These are phyloP conservation scores for Ophiocordyceps camponoti-leonardi DNA, from an alignment of 2,329 filamentous ascomycete species.

Conservation along the genomic window DNA sequence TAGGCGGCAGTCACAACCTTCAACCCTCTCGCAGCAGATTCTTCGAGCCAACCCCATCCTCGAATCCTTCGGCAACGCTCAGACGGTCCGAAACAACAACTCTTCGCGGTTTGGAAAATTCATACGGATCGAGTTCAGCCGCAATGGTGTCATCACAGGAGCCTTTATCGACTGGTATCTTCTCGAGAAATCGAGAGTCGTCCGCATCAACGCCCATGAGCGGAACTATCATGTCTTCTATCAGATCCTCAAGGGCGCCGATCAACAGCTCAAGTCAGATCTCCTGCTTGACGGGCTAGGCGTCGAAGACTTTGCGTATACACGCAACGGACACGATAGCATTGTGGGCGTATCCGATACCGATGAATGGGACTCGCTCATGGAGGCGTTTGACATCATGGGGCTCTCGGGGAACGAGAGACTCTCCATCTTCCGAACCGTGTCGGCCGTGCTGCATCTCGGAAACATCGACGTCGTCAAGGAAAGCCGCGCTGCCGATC, in stretches of 20 bases:
- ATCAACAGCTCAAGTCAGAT: slow-evolving; percentile 52
- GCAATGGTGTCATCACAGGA: slow-evolving; percentile 76
- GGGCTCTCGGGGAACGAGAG: slow-evolving; percentile 80
- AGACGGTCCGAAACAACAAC: slow-evolving; percentile 96
- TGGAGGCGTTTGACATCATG: slow-evolving; percentile 93
- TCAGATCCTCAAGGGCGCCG: slow-evolving; percentile 76
- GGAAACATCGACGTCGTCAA: slow-evolving; percentile 84
- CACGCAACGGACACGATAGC: slow-evolving; percentile 74
- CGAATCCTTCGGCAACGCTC: slow-evolving; percentile 94
- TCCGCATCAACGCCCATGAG: slow-evolving; percentile 72
- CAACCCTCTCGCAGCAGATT: slow-evolving; percentile 91
- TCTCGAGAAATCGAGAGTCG: slow-evolving; percentile 93
- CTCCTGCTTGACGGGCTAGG: slow-evolving; percentile 60
- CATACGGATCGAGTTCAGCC: slow-evolving; percentile 88
- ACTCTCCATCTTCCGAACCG: slow-evolving; percentile 61
- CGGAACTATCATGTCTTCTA: slow-evolving; percentile 98
- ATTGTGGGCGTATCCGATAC: slow-evolving; percentile 81
- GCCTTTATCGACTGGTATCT: slow-evolving; percentile 99
- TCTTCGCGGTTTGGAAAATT: slow-evolving; percentile 98
- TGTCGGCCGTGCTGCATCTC: slow-evolving; percentile 82
- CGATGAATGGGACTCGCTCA: slow-evolving; percentile 75
- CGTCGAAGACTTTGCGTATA: slow-evolving; percentile 83
- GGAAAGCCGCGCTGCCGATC: slow-evolving; percentile 79
- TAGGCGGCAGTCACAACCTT: slow-evolving; percentile 45
- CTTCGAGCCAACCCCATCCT: slow-evolving; percentile 90